phyloP scores from a whole-genome alignment of 2,329 filamentous ascomycete species.

The Arthrinium phaeospermum region DNA sequence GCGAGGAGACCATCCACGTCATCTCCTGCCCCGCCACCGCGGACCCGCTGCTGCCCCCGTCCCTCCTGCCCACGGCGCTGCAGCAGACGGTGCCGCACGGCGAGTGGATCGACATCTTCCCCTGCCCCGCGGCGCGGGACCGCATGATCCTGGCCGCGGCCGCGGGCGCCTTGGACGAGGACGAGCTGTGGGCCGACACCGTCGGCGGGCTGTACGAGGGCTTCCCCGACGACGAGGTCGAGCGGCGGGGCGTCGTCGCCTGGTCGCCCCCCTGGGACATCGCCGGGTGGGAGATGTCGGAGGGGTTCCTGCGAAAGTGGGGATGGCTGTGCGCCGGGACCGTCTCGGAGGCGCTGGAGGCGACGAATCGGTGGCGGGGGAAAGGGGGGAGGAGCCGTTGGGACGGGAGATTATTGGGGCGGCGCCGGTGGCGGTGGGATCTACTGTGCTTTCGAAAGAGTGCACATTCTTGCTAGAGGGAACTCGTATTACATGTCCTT shows the following conservation, averaged over 20 bases:
- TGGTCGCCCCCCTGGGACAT: constrained; percentile 49
- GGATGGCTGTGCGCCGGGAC: constrained; percentile 37
- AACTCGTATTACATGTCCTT: too few species aligned
- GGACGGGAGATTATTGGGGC: constrained; percentile 29
- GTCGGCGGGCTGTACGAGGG: constrained; percentile 50
- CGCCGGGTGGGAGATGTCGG: constrained; percentile 47
- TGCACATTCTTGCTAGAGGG: not conserved
- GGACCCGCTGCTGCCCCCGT: constrained; percentile 32
- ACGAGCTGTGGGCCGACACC: constrained; percentile 49
- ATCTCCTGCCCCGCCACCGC: constrained; percentile 38
- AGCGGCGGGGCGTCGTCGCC: constrained; percentile 46
- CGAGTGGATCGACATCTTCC: constrained; percentile 50
- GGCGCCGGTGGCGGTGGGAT: constrained; percentile 24
- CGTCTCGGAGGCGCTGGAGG: constrained; percentile 35
- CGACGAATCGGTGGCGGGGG: constrained; percentile 44
- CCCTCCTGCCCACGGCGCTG: constrained; percentile 45
- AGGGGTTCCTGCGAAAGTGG: constrained; percentile 47
- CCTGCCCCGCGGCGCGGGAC: constrained; percentile 45
- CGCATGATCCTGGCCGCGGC: constrained; percentile 43
- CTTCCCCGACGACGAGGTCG: constrained; percentile 48
- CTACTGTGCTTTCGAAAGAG: not conserved
- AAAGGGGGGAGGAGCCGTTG: constrained; percentile 41
- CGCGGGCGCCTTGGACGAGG: constrained; percentile 45
- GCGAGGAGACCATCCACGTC: constrained; percentile 37
- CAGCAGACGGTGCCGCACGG: constrained; percentile 45